These are phyloP conservation scores for Earliella scabrosa DNA, from an alignment of 1,284 basidiomycete species.

Conservation along the genomic window DNA sequence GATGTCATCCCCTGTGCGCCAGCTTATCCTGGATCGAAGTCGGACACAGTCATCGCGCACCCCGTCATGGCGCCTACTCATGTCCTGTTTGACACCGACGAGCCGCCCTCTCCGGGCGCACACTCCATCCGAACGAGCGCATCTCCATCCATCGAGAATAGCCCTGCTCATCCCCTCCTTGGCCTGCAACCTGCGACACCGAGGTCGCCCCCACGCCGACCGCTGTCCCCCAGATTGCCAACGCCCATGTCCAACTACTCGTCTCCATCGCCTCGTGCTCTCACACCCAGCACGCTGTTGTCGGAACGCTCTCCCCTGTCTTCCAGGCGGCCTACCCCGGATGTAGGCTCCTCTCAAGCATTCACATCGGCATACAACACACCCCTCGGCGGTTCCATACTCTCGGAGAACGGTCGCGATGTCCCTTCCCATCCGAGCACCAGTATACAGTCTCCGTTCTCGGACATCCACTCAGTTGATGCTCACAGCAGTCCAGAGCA, in stretches of 20 bases:
- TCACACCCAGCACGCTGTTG: conserved; percentile 9
- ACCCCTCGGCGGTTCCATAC: conserved; percentile 21
- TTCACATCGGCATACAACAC: conserved; percentile 26
- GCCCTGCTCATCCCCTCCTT: conserved; percentile 10
- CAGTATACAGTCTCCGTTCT: conserved; percentile 33
- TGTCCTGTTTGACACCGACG: conserved; percentile 49
- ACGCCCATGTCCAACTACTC: conserved; percentile 27
- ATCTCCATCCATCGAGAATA: conserved; percentile 8
- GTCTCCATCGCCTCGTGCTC: conserved; percentile 16
- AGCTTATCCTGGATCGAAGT: too few species aligned
- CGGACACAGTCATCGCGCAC: conserved; percentile 47
- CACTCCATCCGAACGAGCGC: conserved; percentile 14
- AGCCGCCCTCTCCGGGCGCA: conserved; percentile 38
- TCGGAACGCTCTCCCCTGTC: conserved; percentile 22
- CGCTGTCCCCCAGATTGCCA: conserved; percentile 21
- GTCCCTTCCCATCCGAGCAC: conserved; percentile 17
- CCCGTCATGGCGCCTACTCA: conserved; percentile 52
- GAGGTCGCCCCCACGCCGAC: conserved; percentile 4
- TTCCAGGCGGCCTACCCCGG: conserved; percentile 31
- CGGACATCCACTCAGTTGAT: conserved; percentile 25
- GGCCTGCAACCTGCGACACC: not conserved
- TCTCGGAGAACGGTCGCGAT: conserved; percentile 15
- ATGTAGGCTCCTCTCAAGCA: conserved; percentile 23
- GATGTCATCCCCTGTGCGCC: not conserved
- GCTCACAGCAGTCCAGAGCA: conserved; percentile 22